A percentile compares a stretch with the other conserved stretches of the same genome.
phyloP scores from a whole-genome alignment of 2,329 filamentous ascomycete species.

The Monosporascus sp. region DNA sequence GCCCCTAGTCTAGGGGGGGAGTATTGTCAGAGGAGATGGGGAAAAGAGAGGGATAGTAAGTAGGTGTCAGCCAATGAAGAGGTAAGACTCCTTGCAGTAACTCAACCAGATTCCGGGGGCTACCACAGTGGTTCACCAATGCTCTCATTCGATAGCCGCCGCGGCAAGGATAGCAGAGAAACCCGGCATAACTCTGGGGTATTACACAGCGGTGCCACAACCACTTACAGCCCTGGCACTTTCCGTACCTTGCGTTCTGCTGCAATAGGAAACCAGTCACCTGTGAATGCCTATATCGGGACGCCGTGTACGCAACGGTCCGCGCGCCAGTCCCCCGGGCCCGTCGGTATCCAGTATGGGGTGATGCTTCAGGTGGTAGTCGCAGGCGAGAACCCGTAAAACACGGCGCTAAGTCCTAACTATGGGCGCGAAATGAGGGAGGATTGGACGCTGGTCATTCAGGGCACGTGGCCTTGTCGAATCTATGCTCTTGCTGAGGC shows the following conservation, averaged over 20 bases:
- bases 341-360: constrained; percentile 1
- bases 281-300: constrained; percentile 15
- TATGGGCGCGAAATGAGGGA: constrained; percentile 1
- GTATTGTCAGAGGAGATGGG: constrained; percentile 15
- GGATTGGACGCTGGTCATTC: constrained; percentile 3
- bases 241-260: constrained; percentile 15
- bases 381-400: constrained; percentile 4
- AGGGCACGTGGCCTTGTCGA: constrained; percentile 1
- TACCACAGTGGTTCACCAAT: constrained; percentile 16
- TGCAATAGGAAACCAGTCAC: constrained; percentile 15
- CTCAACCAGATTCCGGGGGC: constrained; percentile 19
- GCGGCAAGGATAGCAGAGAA: constrained; percentile 16
- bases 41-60: constrained; percentile 20
- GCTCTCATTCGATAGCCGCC: constrained; percentile 19
- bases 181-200: constrained; percentile 14
- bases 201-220: constrained; percentile 18
- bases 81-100: constrained; percentile 13
- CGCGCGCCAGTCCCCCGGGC: constrained; percentile 8
- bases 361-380: constrained; percentile 5
- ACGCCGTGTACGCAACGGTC: constrained; percentile 13
- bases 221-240: constrained; percentile 16
- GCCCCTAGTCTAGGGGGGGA: constrained; percentile 1
- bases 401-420: not conserved
- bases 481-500: constrained; percentile 3
- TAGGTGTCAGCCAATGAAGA: constrained; percentile 22